These are phyloP conservation scores for Puccinia horiana DNA, from an alignment of 1,284 basidiomycete genomes.

Conservation along the genomic window DNA sequence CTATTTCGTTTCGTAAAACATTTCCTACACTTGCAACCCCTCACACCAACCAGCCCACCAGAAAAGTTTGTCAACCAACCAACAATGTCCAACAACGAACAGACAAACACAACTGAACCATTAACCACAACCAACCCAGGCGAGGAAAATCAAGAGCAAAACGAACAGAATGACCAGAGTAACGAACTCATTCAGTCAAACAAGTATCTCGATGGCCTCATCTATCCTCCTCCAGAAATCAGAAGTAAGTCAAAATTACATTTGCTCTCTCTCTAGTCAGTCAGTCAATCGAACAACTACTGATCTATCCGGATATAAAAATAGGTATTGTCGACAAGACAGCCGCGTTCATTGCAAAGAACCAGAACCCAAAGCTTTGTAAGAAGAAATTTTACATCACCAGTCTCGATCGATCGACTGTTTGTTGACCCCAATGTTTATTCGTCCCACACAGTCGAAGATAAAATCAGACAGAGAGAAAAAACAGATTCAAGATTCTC, in stretches of 20 bases:
- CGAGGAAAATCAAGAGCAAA: background rate
- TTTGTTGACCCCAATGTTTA: background rate
- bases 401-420: background rate
- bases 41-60: too few relatives aligned
- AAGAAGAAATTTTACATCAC: background rate
- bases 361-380: conserved; percentile 76
- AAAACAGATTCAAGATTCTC: conserved; percentile 94
- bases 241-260: conserved; percentile 68
- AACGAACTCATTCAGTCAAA: conserved; percentile 55
- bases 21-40: too few relatives aligned
- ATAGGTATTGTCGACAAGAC: conserved; percentile 93
- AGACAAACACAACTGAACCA: background rate
- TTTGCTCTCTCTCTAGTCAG: background rate
- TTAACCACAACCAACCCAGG: background rate
- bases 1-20: too few relatives aligned
- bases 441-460: conserved; percentile 66
- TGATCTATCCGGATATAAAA: background rate
- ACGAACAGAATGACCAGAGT: background rate
- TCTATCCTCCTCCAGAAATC: conserved; percentile 87
- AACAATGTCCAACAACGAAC: background rate
- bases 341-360: conserved; percentile 86
- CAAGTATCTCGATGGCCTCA: conserved; percentile 77
- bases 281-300: background rate
- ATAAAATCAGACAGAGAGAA: conserved; percentile 91
- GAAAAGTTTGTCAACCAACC: background rate